phyloP scores from a whole-genome alignment of 164 flowering plant species.

The Piper longum region DNA sequence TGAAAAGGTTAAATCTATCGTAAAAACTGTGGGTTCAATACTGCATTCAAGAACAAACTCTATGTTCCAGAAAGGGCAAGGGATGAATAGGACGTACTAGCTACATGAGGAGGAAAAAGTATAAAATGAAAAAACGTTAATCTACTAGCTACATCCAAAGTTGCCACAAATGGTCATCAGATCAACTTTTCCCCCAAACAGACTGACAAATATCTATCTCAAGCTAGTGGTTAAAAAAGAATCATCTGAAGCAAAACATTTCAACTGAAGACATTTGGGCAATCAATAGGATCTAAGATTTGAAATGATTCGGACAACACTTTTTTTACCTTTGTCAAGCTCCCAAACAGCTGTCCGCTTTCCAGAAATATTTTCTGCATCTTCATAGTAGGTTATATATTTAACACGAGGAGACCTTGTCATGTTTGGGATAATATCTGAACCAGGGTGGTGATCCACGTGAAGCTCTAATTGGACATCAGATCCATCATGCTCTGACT shows the following conservation, averaged over 20 bases:
- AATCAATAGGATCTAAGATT: not conserved
- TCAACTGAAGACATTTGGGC: not conserved
- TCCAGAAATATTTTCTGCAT: constrained; percentile 86
- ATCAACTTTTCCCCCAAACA: no score
- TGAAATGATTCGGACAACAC: not conserved
- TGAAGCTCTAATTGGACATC: constrained; percentile 74
- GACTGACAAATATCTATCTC: no score
- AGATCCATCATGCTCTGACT: constrained; percentile 95
- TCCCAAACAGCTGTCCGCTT: constrained; percentile 95
- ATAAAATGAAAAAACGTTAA: no score
- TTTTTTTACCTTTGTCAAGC: constrained; percentile 58
- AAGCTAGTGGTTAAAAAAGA: no score
- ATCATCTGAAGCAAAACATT: no score
- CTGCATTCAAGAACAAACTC: not conserved
- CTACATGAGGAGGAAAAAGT: not conserved
- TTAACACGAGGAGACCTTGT: constrained; percentile 63
- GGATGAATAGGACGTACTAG: not conserved
- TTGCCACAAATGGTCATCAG: no score
- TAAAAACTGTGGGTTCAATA: not conserved
- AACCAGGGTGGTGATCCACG: constrained; percentile 52
- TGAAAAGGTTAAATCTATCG: not conserved
- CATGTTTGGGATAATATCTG: constrained; percentile 86
- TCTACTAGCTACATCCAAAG: not conserved
- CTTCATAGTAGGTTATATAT: constrained; percentile 92
- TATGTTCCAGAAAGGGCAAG: not conserved